phyloP scores from a whole-genome alignment of 2,329 filamentous ascomycete species.

The Boeremia lycopersici region DNA sequence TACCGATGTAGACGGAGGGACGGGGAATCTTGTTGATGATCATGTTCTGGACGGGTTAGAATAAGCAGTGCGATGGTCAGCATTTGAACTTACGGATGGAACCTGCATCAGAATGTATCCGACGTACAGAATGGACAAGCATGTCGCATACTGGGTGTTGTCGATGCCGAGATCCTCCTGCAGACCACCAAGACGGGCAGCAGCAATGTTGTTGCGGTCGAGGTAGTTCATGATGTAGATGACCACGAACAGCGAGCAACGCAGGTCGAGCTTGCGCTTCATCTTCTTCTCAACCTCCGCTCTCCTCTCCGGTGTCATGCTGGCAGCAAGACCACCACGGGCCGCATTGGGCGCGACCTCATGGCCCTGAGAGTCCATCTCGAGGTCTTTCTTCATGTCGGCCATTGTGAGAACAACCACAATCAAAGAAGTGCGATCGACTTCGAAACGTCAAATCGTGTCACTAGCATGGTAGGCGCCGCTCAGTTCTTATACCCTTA shows the following conservation, averaged over 20 bases:
- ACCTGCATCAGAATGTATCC: conserved; percentile 17
- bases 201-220: conserved; percentile 44
- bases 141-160: conserved; percentile 43
- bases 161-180: conserved; percentile 39
- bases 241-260: conserved; percentile 42
- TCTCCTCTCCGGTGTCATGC: conserved; percentile 39
- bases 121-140: conserved; percentile 39
- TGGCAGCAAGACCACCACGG: conserved; percentile 24
- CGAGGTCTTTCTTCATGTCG: conserved; percentile 15
- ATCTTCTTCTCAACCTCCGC: conserved; percentile 41
- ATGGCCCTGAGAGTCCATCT: conserved; percentile 10
- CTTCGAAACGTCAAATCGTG: conserved; percentile 14
- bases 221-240: conserved; percentile 48
- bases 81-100: background rate
- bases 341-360: conserved; percentile 8
- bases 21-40: conserved; percentile 47
- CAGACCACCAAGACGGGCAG: conserved; percentile 41
- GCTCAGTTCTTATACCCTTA: conserved; percentile 7
- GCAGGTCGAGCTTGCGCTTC: conserved; percentile 42
- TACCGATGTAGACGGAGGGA: conserved; percentile 44
- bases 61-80: background rate
- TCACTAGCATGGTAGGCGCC: background rate
- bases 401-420: conserved; percentile 9
- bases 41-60: conserved; percentile 32
- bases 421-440: conserved; percentile 3